Evolutionary conservation across 345 rosid species (phyloP).

Genomic region (Microcos paniculata): DNA sequence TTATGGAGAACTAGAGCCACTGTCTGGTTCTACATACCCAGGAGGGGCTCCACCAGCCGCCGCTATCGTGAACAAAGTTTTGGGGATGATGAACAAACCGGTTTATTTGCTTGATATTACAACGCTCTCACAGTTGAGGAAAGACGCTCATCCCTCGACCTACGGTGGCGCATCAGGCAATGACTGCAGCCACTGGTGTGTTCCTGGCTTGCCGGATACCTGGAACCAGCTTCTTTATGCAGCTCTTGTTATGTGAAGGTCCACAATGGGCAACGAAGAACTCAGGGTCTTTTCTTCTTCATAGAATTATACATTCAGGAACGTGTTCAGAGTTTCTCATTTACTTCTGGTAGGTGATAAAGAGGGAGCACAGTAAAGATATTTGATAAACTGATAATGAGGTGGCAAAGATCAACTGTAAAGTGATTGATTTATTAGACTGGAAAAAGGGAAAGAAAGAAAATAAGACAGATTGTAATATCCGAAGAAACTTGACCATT

Average conservation of each 20-base stretch:
- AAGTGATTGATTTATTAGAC: conserved; percentile 31
- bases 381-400: conserved; percentile 12
- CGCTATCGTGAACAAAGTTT: conserved; percentile 52
- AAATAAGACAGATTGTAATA: neutral
- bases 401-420: conserved; percentile 32
- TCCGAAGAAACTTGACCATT: neutral
- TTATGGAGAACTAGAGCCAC: conserved; percentile 57
- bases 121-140: conserved; percentile 77
- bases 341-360: conserved; percentile 8
- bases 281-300: conserved; percentile 1
- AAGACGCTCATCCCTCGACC: conserved; percentile 87
- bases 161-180: conserved; percentile 54
- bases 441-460: neutral
- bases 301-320: conserved; percentile 20
- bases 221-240: conserved; percentile 96
- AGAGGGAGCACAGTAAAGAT: neutral
- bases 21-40: conserved; percentile 71
- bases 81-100: conserved; percentile 51
- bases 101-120: conserved; percentile 85
- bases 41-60: conserved; percentile 69
- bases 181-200: conserved; percentile 98
- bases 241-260: conserved; percentile 55
- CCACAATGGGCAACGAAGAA: neutral
- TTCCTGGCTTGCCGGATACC: conserved; percentile 91
- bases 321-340: conserved; percentile 3